Conservation (phyloP, 225 moss, liverwort and hornwort species). For the Polytrichum formosum region DNA sequence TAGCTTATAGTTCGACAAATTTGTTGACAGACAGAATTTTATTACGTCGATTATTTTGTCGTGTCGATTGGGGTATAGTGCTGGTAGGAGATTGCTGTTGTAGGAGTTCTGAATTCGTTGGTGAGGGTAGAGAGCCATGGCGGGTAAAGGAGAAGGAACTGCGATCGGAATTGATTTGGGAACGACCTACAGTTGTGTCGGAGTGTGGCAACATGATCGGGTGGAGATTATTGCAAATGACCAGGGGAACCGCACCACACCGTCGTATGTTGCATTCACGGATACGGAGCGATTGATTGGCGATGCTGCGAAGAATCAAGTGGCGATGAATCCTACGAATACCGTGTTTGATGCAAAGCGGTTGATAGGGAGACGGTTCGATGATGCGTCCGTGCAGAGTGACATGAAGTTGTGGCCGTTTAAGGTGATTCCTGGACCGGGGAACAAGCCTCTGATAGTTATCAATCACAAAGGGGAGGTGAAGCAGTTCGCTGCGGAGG, state of each 20-base stretch:
- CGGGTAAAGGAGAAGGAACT: conserved; percentile 21
- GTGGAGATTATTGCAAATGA: conserved; percentile 40
- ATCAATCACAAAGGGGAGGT: conserved; percentile 25
- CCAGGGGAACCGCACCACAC: conserved; percentile 40
- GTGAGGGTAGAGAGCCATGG: conserved; percentile 9
- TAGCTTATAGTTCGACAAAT: too few relatives aligned
- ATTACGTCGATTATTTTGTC: too few relatives aligned
- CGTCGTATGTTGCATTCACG: conserved; percentile 39
- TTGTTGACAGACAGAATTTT: too few relatives aligned
- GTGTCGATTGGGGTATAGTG: too few relatives aligned
- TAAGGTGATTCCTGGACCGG: conserved; percentile 21
- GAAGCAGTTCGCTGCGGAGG: conserved; percentile 29
- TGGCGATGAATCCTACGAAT: conserved; percentile 34
- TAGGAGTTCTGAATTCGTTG: too few relatives aligned
- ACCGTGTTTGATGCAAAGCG: conserved; percentile 43
- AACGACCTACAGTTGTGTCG: conserved; percentile 38
- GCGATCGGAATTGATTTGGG: conserved; percentile 39
- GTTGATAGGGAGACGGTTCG: conserved; percentile 32
- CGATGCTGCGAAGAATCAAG: conserved; percentile 42
- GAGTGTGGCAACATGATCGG: conserved; percentile 41
- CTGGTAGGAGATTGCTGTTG: too few relatives aligned
- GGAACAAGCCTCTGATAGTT: conserved; percentile 26
- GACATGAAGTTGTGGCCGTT: conserved; percentile 41
- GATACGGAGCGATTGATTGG: conserved; percentile 42
- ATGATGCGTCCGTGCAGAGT: conserved; percentile 27